Evolutionary conservation across 2,329 filamentous ascomycete species (phyloP).

Genomic region (Magnaporthiopsis poae): DNA sequence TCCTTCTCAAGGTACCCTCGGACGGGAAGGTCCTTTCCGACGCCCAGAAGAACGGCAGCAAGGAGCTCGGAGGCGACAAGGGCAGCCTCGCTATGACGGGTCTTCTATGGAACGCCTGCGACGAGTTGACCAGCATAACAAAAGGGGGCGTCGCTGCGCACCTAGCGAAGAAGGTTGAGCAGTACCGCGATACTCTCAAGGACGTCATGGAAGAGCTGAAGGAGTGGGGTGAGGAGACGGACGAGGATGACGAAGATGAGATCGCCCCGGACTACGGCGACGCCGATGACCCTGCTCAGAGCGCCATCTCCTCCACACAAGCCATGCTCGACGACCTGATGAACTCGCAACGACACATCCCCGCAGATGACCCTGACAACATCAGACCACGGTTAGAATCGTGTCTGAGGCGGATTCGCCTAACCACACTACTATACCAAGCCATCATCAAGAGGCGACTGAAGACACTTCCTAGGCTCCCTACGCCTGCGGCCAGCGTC

Average conservation of each 20-base stretch:
- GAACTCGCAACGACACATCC: conserved; percentile 50
- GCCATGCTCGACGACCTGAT: conserved; percentile 61
- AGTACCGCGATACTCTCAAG: conserved; percentile 64
- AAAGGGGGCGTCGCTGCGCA: conserved; percentile 59
- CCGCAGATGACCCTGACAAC: conserved; percentile 51
- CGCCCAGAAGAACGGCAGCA: conserved; percentile 35
- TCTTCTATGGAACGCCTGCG: conserved; percentile 74
- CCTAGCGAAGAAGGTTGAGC: conserved; percentile 59
- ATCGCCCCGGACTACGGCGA: conserved; percentile 29
- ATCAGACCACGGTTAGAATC: conserved; percentile 57
- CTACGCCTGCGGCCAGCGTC: conserved; percentile 16
- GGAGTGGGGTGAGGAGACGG: conserved; percentile 71
- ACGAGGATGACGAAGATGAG: conserved; percentile 49
- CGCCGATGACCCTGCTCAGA: conserved; percentile 23
- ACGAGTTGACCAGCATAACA: conserved; percentile 56
- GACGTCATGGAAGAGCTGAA: conserved; percentile 80
- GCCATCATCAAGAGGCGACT: conserved; percentile 61
- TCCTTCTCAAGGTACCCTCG: conserved; percentile 51
- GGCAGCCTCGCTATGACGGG: conserved; percentile 59
- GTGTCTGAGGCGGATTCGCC: conserved; percentile 54
- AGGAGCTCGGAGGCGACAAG: conserved; percentile 27
- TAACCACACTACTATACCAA: conserved; percentile 58
- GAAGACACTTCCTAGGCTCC: conserved; percentile 44
- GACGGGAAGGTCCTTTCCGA: conserved; percentile 45
- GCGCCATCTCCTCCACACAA: conserved; percentile 34